phyloP scores from a whole-genome alignment of 2,329 filamentous ascomycete species.

The Gremmenia infestans region DNA sequence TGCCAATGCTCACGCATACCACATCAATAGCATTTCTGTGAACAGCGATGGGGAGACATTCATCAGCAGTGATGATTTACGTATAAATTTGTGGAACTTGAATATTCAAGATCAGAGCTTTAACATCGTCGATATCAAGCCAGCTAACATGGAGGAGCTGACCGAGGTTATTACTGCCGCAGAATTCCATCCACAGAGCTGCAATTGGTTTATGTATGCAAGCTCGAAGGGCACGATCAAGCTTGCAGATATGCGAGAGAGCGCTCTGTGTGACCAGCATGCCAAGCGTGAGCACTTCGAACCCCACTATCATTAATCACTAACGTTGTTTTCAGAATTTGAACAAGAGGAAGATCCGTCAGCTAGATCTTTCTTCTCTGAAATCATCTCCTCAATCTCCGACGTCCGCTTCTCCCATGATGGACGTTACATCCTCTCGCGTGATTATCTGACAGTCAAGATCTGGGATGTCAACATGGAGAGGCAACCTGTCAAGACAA shows the following conservation, averaged over 20 bases:
- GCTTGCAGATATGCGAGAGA: conserved; percentile 96
- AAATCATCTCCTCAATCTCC: conserved; percentile 99
- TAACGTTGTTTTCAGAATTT: conserved; percentile 62
- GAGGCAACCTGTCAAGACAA: conserved; percentile 93
- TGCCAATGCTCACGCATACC: conserved; percentile 96
- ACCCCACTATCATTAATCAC: not conserved
- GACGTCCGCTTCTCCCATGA: conserved; percentile 97
- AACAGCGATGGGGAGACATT: conserved; percentile 99
- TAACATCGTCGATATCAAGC: conserved; percentile 99
- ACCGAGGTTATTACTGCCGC: conserved; percentile 98
- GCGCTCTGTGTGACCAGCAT: conserved; percentile 91
- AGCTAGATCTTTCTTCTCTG: conserved; percentile 97
- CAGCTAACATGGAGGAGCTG: conserved; percentile 98
- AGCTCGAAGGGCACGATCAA: conserved; percentile 99
- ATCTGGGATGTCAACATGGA: conserved; percentile 99
- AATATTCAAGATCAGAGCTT: conserved; percentile 99
- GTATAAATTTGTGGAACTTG: conserved; percentile 98
- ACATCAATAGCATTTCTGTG: conserved; percentile 99
- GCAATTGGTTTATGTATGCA: conserved; percentile 99
- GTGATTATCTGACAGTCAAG: conserved; percentile 97
- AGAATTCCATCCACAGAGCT: conserved; percentile 94
- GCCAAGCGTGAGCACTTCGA: conserved; percentile 64
- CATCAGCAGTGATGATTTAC: conserved; percentile 95
- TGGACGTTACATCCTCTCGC: conserved; percentile 92
- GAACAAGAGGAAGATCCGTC: conserved; percentile 98